A percentile compares a stretch with the other conserved stretches of the same genome.
These are phyloP conservation scores for Babesia divergens DNA, from an alignment of 169 alveolate genomes.

Conservation along the genomic window DNA sequence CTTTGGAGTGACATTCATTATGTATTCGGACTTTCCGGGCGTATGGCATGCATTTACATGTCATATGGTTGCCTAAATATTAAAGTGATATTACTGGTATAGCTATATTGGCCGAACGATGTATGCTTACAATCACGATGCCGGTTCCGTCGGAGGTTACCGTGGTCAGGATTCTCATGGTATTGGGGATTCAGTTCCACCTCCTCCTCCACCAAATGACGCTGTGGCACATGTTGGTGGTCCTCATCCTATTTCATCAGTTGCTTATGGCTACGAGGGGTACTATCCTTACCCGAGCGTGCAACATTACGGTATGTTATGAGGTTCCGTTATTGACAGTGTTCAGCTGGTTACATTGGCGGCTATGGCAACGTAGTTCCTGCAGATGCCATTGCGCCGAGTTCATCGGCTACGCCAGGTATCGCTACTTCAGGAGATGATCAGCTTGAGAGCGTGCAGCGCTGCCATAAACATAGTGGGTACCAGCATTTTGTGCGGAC, in stretches of 20 bases:
- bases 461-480: slow-evolving; percentile 66
- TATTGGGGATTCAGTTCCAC: background rate
- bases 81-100: too few species aligned
- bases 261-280: background rate
- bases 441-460: slow-evolving; percentile 44
- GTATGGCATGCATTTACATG: too few species aligned
- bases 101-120: too few species aligned
- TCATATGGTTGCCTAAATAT: too few species aligned
- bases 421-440: slow-evolving; percentile 1
- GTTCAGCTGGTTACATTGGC: background rate
- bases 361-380: background rate
- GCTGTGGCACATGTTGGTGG: background rate
- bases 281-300: background rate
- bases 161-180: background rate
- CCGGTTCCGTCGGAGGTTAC: background rate
- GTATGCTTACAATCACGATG: background rate
- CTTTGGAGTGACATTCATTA: too few species aligned
- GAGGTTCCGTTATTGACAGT: background rate
- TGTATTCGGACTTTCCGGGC: too few species aligned
- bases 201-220: background rate
- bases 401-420: too few species aligned
- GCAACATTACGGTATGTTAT: background rate
- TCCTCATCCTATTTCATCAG: background rate
- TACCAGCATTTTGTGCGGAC: background rate
- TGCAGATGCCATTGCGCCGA: background rate